phyloP scores from a whole-genome alignment of 2,329 filamentous ascomycete species.

The Botrytis medusae region DNA sequence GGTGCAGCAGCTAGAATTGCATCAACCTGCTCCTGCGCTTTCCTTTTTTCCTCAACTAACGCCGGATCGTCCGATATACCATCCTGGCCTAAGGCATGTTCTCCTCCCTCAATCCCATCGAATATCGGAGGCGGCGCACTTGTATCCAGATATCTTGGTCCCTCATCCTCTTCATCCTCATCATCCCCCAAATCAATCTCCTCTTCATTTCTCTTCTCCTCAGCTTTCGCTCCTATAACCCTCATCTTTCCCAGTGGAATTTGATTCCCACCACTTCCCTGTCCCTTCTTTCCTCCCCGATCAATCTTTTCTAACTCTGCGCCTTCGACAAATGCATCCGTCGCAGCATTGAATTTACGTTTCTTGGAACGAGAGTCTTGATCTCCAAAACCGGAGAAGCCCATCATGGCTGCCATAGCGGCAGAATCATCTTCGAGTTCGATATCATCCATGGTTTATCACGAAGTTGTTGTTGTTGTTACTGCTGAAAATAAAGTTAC shows the following conservation, averaged over 20 bases:
- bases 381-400: constrained; percentile 69
- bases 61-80: constrained; percentile 21
- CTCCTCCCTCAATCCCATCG: constrained; percentile 10
- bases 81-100: constrained; percentile 3
- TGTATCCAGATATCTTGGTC: constrained; percentile 33
- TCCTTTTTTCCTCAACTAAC: constrained; percentile 25
- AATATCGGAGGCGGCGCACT: constrained; percentile 40
- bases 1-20: constrained; percentile 29
- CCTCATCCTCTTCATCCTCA: constrained; percentile 23
- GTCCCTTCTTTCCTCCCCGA: constrained; percentile 39
- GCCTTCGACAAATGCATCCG: constrained; percentile 50
- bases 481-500: neutral
- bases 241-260: constrained; percentile 38
- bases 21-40: constrained; percentile 36
- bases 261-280: constrained; percentile 38
- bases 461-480: neutral
- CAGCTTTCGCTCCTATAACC: constrained; percentile 28
- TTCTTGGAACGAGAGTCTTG: constrained; percentile 57
- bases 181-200: constrained; percentile 34
- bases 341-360: constrained; percentile 61
- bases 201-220: constrained; percentile 25
- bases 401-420: constrained; percentile 58
- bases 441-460: constrained; percentile 1
- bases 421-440: constrained; percentile 26
- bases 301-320: constrained; percentile 38